Evolutionary conservation across 2,329 filamentous ascomycete species (phyloP), one percentile per base, ranked within the genome.

Genomic region (Kalmusia sp.): DNA sequence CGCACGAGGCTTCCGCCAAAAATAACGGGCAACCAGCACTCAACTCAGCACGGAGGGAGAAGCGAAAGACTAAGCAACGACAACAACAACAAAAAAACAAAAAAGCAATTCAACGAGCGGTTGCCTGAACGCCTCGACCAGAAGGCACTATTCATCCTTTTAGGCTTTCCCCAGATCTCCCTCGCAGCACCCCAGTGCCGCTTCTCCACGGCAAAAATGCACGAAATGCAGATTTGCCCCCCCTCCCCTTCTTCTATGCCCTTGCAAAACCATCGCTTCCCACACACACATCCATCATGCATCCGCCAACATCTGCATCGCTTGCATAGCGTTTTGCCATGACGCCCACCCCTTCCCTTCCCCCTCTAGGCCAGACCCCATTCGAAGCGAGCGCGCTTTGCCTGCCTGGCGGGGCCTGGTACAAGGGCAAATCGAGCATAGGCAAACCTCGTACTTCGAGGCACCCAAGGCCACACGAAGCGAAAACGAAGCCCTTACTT

Each of bases 91-190:
- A 22, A n/a, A n/a, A n/a, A n/a, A 15, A 35, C 24, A 30, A 24
- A 17, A 40, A 46, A 40, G 30, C 21, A 27, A 40, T 30, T 27
- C 21, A 35, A 34, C 28, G 51, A 53, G 44, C 30, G 22, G n/a
- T n/a, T 46, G 37, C 35, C 35, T 31, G 35, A 33, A 41, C 25
- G 46, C 37, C 44, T 35, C 24, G n/a, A 19, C n/a, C 33, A n/a
- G 47, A 49, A 58, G 58, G 55, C 50, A 54, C 34, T 57, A 22
- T 28, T 57, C 57, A 53, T 54, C 57, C 55, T 58, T 62, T 60
- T 62, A 62, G 55, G 57, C 59, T 58, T 61, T 47, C 54, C 59
- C 59, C 57, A 52, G 54, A 57, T 62, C 21, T 35, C 8, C 43
- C 30, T 46, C 30, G 19, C 30, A 33, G 30, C 12, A 33, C 4